phyloP scores from a whole-genome alignment of 768 basidiomycete species.

The Lactifluus hygrophoroides region DNA sequence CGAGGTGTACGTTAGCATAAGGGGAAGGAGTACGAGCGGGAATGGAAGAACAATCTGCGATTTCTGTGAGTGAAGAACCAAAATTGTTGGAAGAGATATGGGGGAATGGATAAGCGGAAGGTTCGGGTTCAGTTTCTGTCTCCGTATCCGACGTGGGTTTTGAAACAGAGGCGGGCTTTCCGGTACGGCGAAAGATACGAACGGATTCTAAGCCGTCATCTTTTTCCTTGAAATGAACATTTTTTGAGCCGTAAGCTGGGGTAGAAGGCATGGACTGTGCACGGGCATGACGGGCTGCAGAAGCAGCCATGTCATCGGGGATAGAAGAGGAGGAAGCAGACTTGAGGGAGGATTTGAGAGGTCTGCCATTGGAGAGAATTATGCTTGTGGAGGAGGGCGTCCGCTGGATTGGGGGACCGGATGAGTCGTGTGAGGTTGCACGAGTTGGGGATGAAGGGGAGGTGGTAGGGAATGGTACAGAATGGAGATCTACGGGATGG shows the following conservation, averaged over 20 bases:
- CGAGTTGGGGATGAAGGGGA: neutral
- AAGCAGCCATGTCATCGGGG: slow-evolving; percentile 28
- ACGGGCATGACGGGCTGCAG: slow-evolving; percentile 27
- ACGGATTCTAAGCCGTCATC: slow-evolving; percentile 54
- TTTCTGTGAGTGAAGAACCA: slow-evolving; percentile 24
- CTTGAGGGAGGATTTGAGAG: slow-evolving; percentile 83
- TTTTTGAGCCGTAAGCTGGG: slow-evolving; percentile 50
- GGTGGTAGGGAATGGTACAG: slow-evolving; percentile 6
- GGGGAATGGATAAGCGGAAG: slow-evolving; percentile 22
- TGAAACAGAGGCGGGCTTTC: slow-evolving; percentile 57
- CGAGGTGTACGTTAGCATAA: slow-evolving; percentile 31
- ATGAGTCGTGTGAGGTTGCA: neutral
- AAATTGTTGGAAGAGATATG: slow-evolving; percentile 16
- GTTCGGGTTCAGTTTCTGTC: slow-evolving; percentile 30
- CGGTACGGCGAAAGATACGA: slow-evolving; percentile 54
- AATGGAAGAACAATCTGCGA: slow-evolving; percentile 27
- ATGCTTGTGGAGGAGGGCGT: slow-evolving; percentile 32
- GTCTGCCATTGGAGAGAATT: slow-evolving; percentile 67
- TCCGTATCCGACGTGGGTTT: slow-evolving; percentile 30
- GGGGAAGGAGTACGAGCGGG: slow-evolving; percentile 28
- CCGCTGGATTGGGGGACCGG: slow-evolving; percentile 8
- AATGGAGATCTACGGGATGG: neutral
- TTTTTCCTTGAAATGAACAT: slow-evolving; percentile 74
- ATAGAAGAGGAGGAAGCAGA: slow-evolving; percentile 44
- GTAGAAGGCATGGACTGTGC: slow-evolving; percentile 56